Base-by-base conservation (phyloP, 768 basidiomycete species). In the Tephrocybe rancida region DNA sequence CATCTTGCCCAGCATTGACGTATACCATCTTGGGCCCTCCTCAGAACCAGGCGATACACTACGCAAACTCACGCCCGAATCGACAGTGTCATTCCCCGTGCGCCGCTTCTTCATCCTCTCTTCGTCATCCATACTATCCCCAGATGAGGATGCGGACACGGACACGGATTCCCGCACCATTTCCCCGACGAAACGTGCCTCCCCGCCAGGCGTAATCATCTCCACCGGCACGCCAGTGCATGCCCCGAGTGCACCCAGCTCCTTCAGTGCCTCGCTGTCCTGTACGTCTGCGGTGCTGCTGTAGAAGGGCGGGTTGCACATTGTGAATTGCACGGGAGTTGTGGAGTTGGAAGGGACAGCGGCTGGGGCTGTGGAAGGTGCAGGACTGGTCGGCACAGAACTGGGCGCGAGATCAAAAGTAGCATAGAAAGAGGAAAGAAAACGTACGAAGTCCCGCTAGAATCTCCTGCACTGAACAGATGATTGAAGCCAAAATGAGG, bases 271-370 rank as follows among this genome's bases (percentile, higher is more conserved):
- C 0, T 84, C 81, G 1, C 84, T 85, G 2, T 68, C 64, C 0
- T 62, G 58, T 7, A 94, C 79, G 53, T 98, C 96, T 26, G 85
- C 82, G 0, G 67, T 63, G 52, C 85, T 90, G n/a, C 75, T 66
- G 64, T 97, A 98, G 69, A 99, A 99, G 0, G 96, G 96, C 0
- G 96, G 96, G 67, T 98, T 99, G 71, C 95, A 98, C 85, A 98
- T 92, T 0, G 86, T 84, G 59, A 96, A 93, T 52, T 88, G 83
- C 61, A 86, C 84, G 3, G 82, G 85, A 48, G 27, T 29, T 16
- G 32, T 13, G 5, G 29, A 30, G 29, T 30, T 13, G 13, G 29
- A 13, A 30, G 29, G 29, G 29, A 30, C 13, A 30, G 29, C 7
- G 29, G 5, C 7, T 7, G 30, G 6, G 13, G 30, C 7, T 32